Percentiles rank a stretch among this genome's conserved stretches.
phyloP scores from a whole-genome alignment of 2,329 filamentous ascomycete species.

The Aspergillus pseudonomiae region DNA sequence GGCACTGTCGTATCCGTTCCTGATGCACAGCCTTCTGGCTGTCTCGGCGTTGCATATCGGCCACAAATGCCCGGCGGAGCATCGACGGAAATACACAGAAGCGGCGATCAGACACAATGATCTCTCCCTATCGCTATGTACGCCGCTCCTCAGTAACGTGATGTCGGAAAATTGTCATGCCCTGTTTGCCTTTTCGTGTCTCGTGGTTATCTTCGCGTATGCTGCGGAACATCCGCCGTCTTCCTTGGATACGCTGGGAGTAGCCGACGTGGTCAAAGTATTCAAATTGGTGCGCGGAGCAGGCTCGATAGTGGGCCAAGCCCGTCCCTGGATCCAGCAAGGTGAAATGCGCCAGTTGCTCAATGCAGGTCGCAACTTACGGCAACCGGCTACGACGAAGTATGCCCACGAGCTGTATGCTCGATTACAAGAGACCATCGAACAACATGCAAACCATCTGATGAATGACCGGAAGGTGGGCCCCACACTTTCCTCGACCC shows the following conservation, averaged over 20 bases:
- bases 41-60: slow-evolving; percentile 15
- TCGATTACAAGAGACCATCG: neutral
- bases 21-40: slow-evolving; percentile 19
- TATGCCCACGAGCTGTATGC: neutral
- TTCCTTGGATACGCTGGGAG: neutral
- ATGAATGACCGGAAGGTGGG: too few species aligned
- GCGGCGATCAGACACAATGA: slow-evolving; percentile 16
- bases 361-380: neutral
- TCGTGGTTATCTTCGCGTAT: slow-evolving; percentile 13
- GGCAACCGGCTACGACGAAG: neutral
- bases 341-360: slow-evolving; percentile 11
- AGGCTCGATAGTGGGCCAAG: slow-evolving; percentile 13
- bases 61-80: neutral
- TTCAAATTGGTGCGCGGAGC: slow-evolving; percentile 15
- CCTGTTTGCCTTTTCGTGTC: slow-evolving; percentile 17
- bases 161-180: slow-evolving; percentile 16
- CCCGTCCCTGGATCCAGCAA: slow-evolving; percentile 16
- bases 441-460: neutral
- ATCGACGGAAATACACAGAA: slow-evolving; percentile 5
- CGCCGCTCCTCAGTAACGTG: slow-evolving; percentile 11
- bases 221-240: slow-evolving; percentile 4
- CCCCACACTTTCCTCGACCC: neutral
- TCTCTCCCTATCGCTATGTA: slow-evolving; percentile 12
- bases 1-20: slow-evolving; percentile 12
- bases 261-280: slow-evolving; percentile 13